These are phyloP conservation scores for Claviceps capensis DNA, from an alignment of 2,329 filamentous ascomycete species.

Conservation along the genomic window DNA sequence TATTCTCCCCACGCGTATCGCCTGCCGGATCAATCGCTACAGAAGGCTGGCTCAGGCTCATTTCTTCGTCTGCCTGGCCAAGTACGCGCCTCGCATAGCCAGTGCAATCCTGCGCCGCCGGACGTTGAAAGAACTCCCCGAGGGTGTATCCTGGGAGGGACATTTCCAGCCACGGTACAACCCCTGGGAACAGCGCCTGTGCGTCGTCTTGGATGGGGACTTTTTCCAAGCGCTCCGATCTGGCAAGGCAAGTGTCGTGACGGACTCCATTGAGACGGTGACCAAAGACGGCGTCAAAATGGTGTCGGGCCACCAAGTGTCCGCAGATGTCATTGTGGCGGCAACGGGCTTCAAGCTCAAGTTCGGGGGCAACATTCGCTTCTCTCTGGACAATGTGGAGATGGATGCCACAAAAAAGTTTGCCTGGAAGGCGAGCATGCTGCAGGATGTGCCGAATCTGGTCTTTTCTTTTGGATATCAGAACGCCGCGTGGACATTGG, in stretches of 20 bases:
- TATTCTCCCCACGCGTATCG: constrained; percentile 28
- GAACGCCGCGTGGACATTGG: constrained; percentile 48
- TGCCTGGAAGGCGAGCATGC: constrained; percentile 47
- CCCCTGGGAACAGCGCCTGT: constrained; percentile 57
- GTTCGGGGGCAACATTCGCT: constrained; percentile 37
- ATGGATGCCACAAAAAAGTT: constrained; percentile 31
- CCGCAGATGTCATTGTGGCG: constrained; percentile 49
- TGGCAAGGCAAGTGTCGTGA: constrained; percentile 27
- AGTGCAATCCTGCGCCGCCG: constrained; percentile 27
- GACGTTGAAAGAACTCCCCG: constrained; percentile 33
- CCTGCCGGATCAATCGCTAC: constrained; percentile 31
- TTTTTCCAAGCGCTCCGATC: constrained; percentile 28
- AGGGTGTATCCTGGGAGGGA: constrained; percentile 31
- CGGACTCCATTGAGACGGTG: constrained; percentile 30
- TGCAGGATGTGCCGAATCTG: constrained; percentile 48
- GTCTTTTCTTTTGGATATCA: constrained; percentile 46
- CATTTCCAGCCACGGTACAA: constrained; percentile 42
- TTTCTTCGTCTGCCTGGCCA: constrained; percentile 32
- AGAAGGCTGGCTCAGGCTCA: constrained; percentile 31
- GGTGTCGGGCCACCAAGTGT: constrained; percentile 27
- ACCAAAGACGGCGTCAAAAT: constrained; percentile 30
- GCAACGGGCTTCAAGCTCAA: constrained; percentile 47
- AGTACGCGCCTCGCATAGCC: constrained; percentile 30
- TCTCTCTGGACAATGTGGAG: constrained; percentile 35
- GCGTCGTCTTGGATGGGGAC: constrained; percentile 35